These are phyloP conservation scores for Alternaria sp. DNA, from an alignment of 2,329 filamentous ascomycete species.

Conservation along the genomic window DNA sequence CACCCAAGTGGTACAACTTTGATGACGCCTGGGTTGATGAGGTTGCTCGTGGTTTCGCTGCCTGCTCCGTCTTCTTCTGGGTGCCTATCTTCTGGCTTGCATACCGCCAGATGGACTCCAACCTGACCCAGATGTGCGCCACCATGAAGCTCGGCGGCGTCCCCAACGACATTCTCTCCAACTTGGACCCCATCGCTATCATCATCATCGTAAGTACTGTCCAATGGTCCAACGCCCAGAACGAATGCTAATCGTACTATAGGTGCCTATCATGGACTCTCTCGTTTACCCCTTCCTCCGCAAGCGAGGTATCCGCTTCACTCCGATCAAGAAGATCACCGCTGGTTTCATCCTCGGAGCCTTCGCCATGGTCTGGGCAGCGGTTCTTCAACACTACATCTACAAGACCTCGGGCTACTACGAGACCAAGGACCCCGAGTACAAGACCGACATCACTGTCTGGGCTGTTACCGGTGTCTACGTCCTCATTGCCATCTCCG, in stretches of 20 bases:
- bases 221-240: slow-evolving; percentile 65
- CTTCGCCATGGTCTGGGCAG: slow-evolving; percentile 65
- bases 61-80: slow-evolving; percentile 59
- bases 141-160: slow-evolving; percentile 72
- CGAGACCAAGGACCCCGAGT: slow-evolving; percentile 49
- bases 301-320: slow-evolving; percentile 69
- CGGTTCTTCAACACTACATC: slow-evolving; percentile 64
- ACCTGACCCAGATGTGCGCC: slow-evolving; percentile 69
- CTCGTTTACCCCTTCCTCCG: slow-evolving; percentile 73
- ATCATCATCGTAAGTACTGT: slow-evolving; percentile 65
- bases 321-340: slow-evolving; percentile 77
- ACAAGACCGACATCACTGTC: slow-evolving; percentile 58
- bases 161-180: slow-evolving; percentile 79
- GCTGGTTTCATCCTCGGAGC: slow-evolving; percentile 71
- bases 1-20: slow-evolving; percentile 76
- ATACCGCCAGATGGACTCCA: slow-evolving; percentile 72
- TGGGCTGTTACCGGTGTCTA: slow-evolving; percentile 61
- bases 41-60: slow-evolving; percentile 66
- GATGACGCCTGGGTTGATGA: slow-evolving; percentile 85
- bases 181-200: slow-evolving; percentile 76
- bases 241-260: slow-evolving; percentile 59
- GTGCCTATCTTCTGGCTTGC: slow-evolving; percentile 71
- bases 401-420: slow-evolving; percentile 61
- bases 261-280: slow-evolving; percentile 56
- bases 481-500: slow-evolving; percentile 62